Conservation (phyloP, 139 green algal genomes). For the Chlorella sp. region DNA sequence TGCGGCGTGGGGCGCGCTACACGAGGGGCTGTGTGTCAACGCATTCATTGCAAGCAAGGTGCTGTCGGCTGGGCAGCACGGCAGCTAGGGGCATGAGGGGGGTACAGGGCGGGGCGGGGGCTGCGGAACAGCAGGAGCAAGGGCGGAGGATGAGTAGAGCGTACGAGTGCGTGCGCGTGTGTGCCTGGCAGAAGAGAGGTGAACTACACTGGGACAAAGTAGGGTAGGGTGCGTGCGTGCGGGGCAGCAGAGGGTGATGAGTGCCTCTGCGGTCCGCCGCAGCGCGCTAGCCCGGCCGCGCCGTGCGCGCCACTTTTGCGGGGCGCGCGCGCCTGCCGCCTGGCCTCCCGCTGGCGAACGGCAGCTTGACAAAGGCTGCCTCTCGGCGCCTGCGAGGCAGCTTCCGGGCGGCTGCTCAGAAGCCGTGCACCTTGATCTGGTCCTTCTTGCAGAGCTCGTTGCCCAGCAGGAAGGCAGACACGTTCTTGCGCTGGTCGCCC, state of each 20-base stretch:
- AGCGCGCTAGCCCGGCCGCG: background rate
- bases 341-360: background rate
- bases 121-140: background rate
- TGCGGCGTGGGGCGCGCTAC: too few species aligned
- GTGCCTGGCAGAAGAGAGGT: too few species aligned
- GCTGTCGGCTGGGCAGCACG: background rate
- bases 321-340: background rate
- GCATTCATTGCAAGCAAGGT: background rate
- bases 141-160: background rate
- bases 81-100: conserved; percentile 8
- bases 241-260: background rate
- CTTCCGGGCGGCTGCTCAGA: conserved; percentile 62
- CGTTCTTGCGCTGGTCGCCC: conserved; percentile 99
- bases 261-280: background rate
- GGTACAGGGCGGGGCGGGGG: background rate
- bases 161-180: too few species aligned
- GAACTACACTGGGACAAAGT: too few species aligned
- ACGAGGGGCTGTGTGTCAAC: too few species aligned
- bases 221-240: background rate
- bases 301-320: background rate
- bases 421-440: conserved; percentile 98
- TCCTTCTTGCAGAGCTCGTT: conserved; percentile 98
- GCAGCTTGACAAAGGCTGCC: too few species aligned
- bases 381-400: too few species aligned
- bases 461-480: conserved; percentile 90